Conservation (phyloP, 495 filamentous ascomycete genomes). For the Bacidia rubella region DNA sequence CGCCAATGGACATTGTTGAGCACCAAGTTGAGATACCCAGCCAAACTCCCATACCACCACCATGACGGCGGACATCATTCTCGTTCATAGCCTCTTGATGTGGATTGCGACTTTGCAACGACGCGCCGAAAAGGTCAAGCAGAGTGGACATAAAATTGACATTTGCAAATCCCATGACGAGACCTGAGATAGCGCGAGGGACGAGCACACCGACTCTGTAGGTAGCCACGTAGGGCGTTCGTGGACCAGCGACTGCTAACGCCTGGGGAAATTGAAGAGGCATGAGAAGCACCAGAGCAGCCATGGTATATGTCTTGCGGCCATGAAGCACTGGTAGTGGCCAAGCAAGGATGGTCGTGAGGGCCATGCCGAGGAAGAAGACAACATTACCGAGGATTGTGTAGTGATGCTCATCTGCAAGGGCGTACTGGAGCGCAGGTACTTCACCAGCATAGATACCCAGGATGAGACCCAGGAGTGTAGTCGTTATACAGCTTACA, state of each 20-base stretch:
- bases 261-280: constrained; percentile 65
- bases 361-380: constrained; percentile 51
- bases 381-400: constrained; percentile 60
- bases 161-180: constrained; percentile 57
- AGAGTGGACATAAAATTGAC: constrained; percentile 60
- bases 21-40: constrained; percentile 66
- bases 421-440: constrained; percentile 58
- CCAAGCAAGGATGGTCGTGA: constrained; percentile 57
- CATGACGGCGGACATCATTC: constrained; percentile 52
- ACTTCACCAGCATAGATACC: constrained; percentile 66
- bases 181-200: constrained; percentile 47
- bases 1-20: constrained; percentile 49
- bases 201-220: constrained; percentile 49
- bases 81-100: constrained; percentile 53
- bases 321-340: constrained; percentile 65
- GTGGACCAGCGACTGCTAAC: constrained; percentile 37
- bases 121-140: constrained; percentile 61
- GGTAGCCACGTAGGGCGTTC: constrained; percentile 41
- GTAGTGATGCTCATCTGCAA: constrained; percentile 50
- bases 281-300: constrained; percentile 49
- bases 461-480: constrained; percentile 50
- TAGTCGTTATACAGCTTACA: constrained; percentile 57
- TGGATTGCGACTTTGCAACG: constrained; percentile 53
- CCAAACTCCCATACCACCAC: constrained; percentile 66
- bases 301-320: constrained; percentile 58